Base-by-base conservation (phyloP, 2,329 filamentous ascomycete genomes). In the Nemania sp. region DNA sequence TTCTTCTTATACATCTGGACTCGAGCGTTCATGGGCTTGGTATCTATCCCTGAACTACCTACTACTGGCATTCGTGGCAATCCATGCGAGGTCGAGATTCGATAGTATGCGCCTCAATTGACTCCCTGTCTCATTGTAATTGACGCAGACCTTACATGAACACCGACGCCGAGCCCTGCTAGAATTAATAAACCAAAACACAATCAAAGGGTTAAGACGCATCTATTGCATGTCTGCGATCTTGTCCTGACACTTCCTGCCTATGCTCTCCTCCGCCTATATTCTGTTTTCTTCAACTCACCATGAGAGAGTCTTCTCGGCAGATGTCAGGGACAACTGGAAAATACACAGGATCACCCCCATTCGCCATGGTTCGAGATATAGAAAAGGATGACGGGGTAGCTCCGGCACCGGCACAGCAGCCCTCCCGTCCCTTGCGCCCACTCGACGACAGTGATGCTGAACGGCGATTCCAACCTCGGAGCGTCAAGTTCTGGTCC, bases 401-500 rank as follows among this genome's bases (percentile, higher is more conserved):
- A 34, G 29, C 48, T 53, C 39, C 43, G 25, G 47, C 56, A 17
- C 42, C 43, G 2, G 29, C 48, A n/a, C 54, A 47, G 18, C 54
- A 47, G 32, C 54, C 56, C 35, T 51, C 34, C 18, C 43, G 42
- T 40, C 43, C 57, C 17, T 15, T 15, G 35, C 21, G 17, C 37
- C 25, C 46, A 11, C 59, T 54, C 12, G 42, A 55, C 10, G 47
- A 57, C 25, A 29, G 12, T 15, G 59, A 69, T 39, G 63, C 68
- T 15, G 69, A 78, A 39, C 71, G 77, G 32, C 79, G 82, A 57
- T 85, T 79, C 73, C 73, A 81, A 60, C 83, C 83, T 12, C 81
- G 78, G 70, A 83, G 78, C 9, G 54, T 82, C 62, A 80, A 79
- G 66, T 85, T 86, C 68, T 85, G 83, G 83, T 76, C 83, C 63